Evolutionary conservation across 2,329 filamentous ascomycete species (phyloP), one percentile per base, ranked within the genome.

Genomic region (Aspergillus thermomutatus): DNA sequence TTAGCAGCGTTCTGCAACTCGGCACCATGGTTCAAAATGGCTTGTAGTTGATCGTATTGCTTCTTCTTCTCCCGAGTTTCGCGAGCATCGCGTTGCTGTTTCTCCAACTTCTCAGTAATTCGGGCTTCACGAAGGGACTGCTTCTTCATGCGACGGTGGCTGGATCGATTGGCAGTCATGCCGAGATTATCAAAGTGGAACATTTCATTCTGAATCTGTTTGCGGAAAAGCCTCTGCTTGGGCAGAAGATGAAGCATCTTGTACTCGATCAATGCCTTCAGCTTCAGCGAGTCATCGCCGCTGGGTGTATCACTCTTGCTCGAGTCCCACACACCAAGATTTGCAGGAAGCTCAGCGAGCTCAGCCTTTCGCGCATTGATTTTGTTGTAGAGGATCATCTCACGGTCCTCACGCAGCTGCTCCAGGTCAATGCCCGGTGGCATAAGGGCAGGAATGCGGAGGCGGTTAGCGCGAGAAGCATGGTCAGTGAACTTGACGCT

Each of bases 21-120:
- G 50, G 85, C 82, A 55, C 89, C 86, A 73, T 97, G 93, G 63
- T 86, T 87, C 64, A 91, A 83, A 52, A 99, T 91, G 37, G 92
- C 89, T 61, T 91, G 87, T 57, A 99, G 83, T 75, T 96, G 96
- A 72, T 97, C 93, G 59, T 83, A 85, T 70, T 97, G 93, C 79
- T 95, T 96, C 86, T 96, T 94, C 86, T 96, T 96, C 78, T 99
- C 94, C 61, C 95, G 90, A 64, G 90, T 91, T 79, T 97, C 93
- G 57, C 94, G 90, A 45, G 92, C 93, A 74, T 97, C 93, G 56
- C 94, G 91, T 73, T 99, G 94, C 74, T 99, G 92, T 79, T 97
- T 97, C 84, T 99, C 94, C 1, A 99, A 86, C 77, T 97, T 99
- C 83, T 99, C 94, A 0, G 94, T 99, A 64, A 99, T 95, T 56